These are phyloP conservation scores for Chrysosporium keratinophilum DNA, from an alignment of 2,329 filamentous ascomycete species.

Conservation along the genomic window DNA sequence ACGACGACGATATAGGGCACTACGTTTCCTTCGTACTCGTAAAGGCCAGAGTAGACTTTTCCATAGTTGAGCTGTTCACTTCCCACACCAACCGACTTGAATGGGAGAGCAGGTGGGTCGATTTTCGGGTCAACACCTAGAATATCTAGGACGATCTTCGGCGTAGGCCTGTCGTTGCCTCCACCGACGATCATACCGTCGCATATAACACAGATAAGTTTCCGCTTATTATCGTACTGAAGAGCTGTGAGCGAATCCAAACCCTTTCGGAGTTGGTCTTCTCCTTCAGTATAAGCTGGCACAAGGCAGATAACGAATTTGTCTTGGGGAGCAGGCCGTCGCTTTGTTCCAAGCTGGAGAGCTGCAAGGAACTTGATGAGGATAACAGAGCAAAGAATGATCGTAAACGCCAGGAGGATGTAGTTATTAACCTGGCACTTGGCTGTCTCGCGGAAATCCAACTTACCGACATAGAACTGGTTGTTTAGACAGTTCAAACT, in stretches of 20 bases:
- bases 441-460: conserved; percentile 69
- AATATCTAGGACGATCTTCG: conserved; percentile 95
- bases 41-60: conserved; percentile 95
- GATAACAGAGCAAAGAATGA: conserved; percentile 71
- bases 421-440: conserved; percentile 84
- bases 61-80: conserved; percentile 94
- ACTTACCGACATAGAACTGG: conserved; percentile 69
- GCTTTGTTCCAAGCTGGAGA: conserved; percentile 85
- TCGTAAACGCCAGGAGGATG: conserved; percentile 75
- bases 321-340: conserved; percentile 79
- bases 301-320: conserved; percentile 99
- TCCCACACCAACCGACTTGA: conserved; percentile 82
- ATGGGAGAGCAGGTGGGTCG: conserved; percentile 84
- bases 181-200: conserved; percentile 94
- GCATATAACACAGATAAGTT: conserved; percentile 91
- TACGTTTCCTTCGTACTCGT: conserved; percentile 94
- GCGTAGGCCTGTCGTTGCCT: conserved; percentile 91
- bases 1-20: conserved; percentile 93
- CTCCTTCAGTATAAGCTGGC: conserved; percentile 93
- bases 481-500: conserved; percentile 73
- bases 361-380: conserved; percentile 82
- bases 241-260: conserved; percentile 89
- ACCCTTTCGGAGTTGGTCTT: conserved; percentile 86
- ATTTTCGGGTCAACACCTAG: conserved; percentile 94
- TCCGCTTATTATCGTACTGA: conserved; percentile 96